phyloP scores from a whole-genome alignment of 805 yeast species.

The Yarrowia sp. region DNA sequence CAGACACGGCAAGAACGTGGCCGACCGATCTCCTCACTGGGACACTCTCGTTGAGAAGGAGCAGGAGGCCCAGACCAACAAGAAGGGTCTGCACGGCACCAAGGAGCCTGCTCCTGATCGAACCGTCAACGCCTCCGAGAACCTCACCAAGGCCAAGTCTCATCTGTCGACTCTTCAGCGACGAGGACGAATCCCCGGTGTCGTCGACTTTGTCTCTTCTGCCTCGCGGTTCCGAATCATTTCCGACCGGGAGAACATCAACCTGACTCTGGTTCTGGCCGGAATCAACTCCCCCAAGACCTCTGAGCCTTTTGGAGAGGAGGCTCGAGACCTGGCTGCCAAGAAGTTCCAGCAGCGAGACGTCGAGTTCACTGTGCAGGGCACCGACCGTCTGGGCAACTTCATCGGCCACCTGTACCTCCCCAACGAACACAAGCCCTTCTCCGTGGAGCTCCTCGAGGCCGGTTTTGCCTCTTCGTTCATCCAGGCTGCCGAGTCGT shows the following conservation, averaged over 20 bases:
- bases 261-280: conserved; percentile 74
- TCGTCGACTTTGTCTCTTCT: conserved; percentile 75
- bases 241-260: conserved; percentile 74
- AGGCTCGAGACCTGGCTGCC: conserved; percentile 62
- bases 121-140: conserved; percentile 81
- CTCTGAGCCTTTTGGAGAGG: conserved; percentile 52
- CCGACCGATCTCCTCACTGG: conserved; percentile 77
- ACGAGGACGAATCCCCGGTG: conserved; percentile 67
- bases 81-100: conserved; percentile 67
- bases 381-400: conserved; percentile 78
- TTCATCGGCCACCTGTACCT: conserved; percentile 75
- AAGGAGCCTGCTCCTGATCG: conserved; percentile 65
- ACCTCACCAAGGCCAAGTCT: conserved; percentile 71
- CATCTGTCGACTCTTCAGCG: conserved; percentile 73
- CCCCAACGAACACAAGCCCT: conserved; percentile 57
- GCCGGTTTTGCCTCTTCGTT: conserved; percentile 46
- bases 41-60: conserved; percentile 77
- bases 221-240: conserved; percentile 70
- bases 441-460: conserved; percentile 45
- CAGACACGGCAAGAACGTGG: conserved; percentile 71
- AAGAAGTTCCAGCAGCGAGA: conserved; percentile 72
- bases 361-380: conserved; percentile 71
- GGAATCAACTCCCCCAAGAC: conserved; percentile 63
- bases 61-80: conserved; percentile 60
- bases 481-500: conserved; percentile 50